A percentile compares a stretch with the other conserved stretches of the same genome.
Evolutionary conservation across 2,329 filamentous ascomycete species (phyloP).

Genomic region (Whalleya microplaca): DNA sequence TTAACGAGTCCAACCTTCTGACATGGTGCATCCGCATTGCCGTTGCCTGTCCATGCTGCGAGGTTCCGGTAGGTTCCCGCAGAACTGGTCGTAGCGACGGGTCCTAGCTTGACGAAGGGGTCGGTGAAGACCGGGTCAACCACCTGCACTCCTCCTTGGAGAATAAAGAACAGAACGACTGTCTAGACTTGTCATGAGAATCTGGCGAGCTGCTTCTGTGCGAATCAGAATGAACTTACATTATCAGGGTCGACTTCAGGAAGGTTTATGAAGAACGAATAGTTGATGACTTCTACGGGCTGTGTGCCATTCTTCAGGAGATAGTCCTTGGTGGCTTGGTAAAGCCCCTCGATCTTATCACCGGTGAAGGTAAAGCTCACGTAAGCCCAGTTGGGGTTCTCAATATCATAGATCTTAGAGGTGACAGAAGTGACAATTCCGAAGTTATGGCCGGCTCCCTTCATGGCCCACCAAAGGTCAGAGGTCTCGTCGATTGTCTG

Average conservation of each 20-base stretch:
- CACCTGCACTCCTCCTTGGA: slow-evolving; percentile 22
- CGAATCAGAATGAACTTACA: slow-evolving; percentile 8
- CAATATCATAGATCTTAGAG: slow-evolving; percentile 52
- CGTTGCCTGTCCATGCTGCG: slow-evolving; percentile 12
- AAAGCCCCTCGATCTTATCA: slow-evolving; percentile 54
- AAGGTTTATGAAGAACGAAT: slow-evolving; percentile 15
- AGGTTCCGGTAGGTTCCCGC: slow-evolving; percentile 20
- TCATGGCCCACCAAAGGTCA: slow-evolving; percentile 62
- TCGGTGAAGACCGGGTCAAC: slow-evolving; percentile 22
- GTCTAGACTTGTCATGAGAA: slow-evolving; percentile 15
- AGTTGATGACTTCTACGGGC: slow-evolving; percentile 20
- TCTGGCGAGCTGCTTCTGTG: neutral
- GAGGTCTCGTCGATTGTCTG: slow-evolving; percentile 44
- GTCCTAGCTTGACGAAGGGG: slow-evolving; percentile 19
- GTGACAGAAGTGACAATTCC: slow-evolving; percentile 58
- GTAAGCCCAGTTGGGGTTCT: slow-evolving; percentile 45
- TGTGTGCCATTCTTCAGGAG: slow-evolving; percentile 43
- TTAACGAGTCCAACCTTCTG: slow-evolving; percentile 23
- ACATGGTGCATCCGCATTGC: slow-evolving; percentile 11
- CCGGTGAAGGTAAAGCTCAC: slow-evolving; percentile 50
- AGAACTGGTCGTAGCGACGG: slow-evolving; percentile 2
- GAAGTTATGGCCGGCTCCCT: slow-evolving; percentile 63
- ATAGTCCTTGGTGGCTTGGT: slow-evolving; percentile 49
- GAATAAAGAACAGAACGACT: slow-evolving; percentile 21
- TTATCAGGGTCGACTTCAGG: slow-evolving; percentile 15